Percentiles rank a stretch among this genome's conserved stretches.
Conservation (phyloP, 2,329 filamentous ascomycete genomes). For the Leptographium lundbergii region DNA sequence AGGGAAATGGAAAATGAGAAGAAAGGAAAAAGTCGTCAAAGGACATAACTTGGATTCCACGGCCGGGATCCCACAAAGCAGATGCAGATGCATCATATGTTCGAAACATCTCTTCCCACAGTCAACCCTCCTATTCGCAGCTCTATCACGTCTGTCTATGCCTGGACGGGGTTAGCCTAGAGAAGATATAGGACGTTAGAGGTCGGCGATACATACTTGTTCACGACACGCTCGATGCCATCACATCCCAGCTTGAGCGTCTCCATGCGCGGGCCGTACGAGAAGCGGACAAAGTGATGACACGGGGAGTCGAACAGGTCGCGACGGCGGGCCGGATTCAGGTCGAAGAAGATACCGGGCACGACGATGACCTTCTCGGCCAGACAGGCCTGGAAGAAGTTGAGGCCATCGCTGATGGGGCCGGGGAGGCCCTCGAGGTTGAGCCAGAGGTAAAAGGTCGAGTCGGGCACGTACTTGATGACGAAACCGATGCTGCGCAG, state of each 20-base stretch:
- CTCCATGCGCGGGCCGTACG: constrained; percentile 74
- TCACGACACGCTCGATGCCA: constrained; percentile 71
- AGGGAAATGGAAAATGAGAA: background rate
- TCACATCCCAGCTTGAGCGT: constrained; percentile 67
- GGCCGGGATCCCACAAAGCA: background rate
- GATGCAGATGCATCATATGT: background rate
- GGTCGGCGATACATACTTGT: constrained; percentile 39
- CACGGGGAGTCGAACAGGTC: constrained; percentile 92
- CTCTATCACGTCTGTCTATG: background rate
- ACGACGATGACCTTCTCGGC: constrained; percentile 94
- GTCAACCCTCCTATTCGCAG: background rate
- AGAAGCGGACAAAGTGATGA: constrained; percentile 80
- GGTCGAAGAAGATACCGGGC: constrained; percentile 93
- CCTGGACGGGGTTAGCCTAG: background rate
- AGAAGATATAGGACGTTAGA: too few relatives aligned
- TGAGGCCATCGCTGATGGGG: constrained; percentile 83
- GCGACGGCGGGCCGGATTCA: constrained; percentile 79
- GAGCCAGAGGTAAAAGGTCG: constrained; percentile 84
- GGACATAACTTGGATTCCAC: background rate
- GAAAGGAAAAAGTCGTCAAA: background rate
- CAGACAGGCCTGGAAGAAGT: constrained; percentile 92
- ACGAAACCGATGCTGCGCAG: constrained; percentile 78
- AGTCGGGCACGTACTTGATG: constrained; percentile 73
- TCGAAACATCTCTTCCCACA: background rate
- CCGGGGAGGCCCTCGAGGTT: constrained; percentile 56